Percentiles rank a stretch among this genome's conserved stretches.
phyloP scores from a whole-genome alignment of 2,329 filamentous ascomycete genomes.

The Fusarium sp. region DNA sequence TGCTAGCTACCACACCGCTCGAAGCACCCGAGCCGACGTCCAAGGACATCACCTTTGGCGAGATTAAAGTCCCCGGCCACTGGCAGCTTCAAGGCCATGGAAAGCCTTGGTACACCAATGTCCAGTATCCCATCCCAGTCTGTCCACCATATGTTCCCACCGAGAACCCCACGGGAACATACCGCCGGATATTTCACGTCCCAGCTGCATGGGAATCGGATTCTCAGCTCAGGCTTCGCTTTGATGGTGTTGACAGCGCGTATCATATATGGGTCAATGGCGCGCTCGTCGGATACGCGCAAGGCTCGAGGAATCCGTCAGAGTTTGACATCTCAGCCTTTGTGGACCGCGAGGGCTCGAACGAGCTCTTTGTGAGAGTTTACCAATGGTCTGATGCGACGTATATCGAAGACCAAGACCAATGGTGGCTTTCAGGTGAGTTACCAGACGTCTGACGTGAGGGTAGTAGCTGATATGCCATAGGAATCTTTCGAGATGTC shows the following conservation, averaged over 20 bases:
- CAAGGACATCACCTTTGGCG: slow-evolving; percentile 62
- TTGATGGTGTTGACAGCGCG: slow-evolving; percentile 77
- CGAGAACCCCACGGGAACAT: slow-evolving; percentile 73
- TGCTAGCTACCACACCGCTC: slow-evolving; percentile 58
- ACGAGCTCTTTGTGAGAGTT: slow-evolving; percentile 71
- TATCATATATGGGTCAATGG: slow-evolving; percentile 78
- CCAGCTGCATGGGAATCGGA: slow-evolving; percentile 58
- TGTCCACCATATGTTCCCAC: slow-evolving; percentile 71
- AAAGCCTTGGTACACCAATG: slow-evolving; percentile 75
- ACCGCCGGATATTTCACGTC: slow-evolving; percentile 65
- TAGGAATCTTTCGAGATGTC: slow-evolving; percentile 74
- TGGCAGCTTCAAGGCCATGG: slow-evolving; percentile 79
- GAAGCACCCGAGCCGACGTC: slow-evolving; percentile 55
- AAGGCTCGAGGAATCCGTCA: slow-evolving; percentile 74
- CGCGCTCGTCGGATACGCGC: slow-evolving; percentile 71
- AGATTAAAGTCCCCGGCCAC: slow-evolving; percentile 70
- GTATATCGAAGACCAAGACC: slow-evolving; percentile 77
- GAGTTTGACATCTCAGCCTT: slow-evolving; percentile 74
- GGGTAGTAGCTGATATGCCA: slow-evolving; percentile 52
- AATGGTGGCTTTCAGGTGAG: slow-evolving; percentile 75
- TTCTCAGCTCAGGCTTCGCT: slow-evolving; percentile 71
- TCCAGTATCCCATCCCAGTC: slow-evolving; percentile 72
- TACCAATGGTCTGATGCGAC: slow-evolving; percentile 77
- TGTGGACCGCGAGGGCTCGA: slow-evolving; percentile 55
- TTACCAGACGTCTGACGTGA: slow-evolving; percentile 60